These are phyloP conservation scores for Talaromyces wortmannii DNA, from an alignment of 495 filamentous ascomycete genomes.

Conservation along the genomic window DNA sequence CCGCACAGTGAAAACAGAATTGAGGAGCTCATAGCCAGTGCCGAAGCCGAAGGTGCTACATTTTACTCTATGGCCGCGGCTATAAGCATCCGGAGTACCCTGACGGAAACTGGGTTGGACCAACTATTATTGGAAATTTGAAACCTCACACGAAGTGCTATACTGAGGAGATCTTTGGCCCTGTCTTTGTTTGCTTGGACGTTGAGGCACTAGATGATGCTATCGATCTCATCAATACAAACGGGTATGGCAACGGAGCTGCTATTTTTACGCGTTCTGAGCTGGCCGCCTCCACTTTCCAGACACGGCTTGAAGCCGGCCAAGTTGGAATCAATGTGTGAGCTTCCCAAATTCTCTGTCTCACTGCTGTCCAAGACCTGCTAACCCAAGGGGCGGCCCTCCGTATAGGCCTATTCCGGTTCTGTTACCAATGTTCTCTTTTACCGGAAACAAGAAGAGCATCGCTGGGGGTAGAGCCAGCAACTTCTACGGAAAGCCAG, in stretches of 20 bases:
- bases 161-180: conserved; percentile 81
- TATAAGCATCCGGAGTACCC: conserved; percentile 87
- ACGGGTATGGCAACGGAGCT: conserved; percentile 61
- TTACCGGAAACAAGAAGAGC: conserved; percentile 29
- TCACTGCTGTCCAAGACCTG: too few species aligned
- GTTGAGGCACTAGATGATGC: conserved; percentile 24
- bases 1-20: conserved; percentile 85
- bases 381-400: too few species aligned
- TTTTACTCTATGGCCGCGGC: conserved; percentile 87
- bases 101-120: conserved; percentile 83
- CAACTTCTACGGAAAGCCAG: conserved; percentile 75
- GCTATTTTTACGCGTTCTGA: conserved; percentile 59
- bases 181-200: conserved; percentile 63
- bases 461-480: conserved; percentile 74
- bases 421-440: conserved; percentile 5
- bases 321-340: conserved; percentile 78
- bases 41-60: conserved; percentile 91
- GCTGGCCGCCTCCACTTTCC: conserved; percentile 53
- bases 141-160: conserved; percentile 77
- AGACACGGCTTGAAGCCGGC: conserved; percentile 63
- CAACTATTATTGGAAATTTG: conserved; percentile 78
- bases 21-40: conserved; percentile 77
- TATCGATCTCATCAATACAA: conserved; percentile 56
- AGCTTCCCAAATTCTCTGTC: too few species aligned
- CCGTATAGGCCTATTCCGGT: conserved; percentile 29